These are phyloP conservation scores for Venustampulla echinocandica DNA, from an alignment of 495 filamentous ascomycete species.

Conservation along the genomic window DNA sequence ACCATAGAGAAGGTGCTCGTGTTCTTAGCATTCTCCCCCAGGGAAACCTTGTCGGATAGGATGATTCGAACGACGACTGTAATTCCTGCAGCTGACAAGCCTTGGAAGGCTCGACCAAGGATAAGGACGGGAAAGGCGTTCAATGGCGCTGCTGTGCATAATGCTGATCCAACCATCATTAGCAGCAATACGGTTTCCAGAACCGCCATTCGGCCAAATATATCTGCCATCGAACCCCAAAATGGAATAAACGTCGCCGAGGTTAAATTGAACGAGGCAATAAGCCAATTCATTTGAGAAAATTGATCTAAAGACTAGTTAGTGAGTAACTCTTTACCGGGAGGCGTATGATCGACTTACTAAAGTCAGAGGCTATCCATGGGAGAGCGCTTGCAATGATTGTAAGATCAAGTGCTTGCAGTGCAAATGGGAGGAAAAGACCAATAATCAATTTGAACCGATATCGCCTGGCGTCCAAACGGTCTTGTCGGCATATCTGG, in stretches of 20 bases:
- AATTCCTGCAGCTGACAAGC: slow-evolving; percentile 43
- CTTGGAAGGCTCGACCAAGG: slow-evolving; percentile 49
- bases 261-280: slow-evolving; percentile 53
- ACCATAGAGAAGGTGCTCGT: slow-evolving; percentile 47
- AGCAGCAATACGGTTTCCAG: slow-evolving; percentile 38
- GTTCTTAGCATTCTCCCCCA: slow-evolving; percentile 49
- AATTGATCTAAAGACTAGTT: slow-evolving; percentile 23
- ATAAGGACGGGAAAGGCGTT: slow-evolving; percentile 43
- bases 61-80: slow-evolving; percentile 44
- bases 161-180: slow-evolving; percentile 41
- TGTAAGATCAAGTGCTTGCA: slow-evolving; percentile 50
- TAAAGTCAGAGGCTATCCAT: slow-evolving; percentile 49
- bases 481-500: no score
- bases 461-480: no score
- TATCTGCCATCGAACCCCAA: slow-evolving; percentile 48
- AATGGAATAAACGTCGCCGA: slow-evolving; percentile 50
- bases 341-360: slow-evolving; percentile 26
- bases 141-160: slow-evolving; percentile 44
- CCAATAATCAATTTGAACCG: slow-evolving; percentile 46
- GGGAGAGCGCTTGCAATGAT: slow-evolving; percentile 52
- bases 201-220: slow-evolving; percentile 44
- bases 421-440: slow-evolving; percentile 41
- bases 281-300: slow-evolving; percentile 54
- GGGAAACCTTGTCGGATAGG: slow-evolving; percentile 46
- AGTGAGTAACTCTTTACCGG: not conserved